phyloP scores from a whole-genome alignment of 768 basidiomycete species.

The Pisolithus albus region DNA sequence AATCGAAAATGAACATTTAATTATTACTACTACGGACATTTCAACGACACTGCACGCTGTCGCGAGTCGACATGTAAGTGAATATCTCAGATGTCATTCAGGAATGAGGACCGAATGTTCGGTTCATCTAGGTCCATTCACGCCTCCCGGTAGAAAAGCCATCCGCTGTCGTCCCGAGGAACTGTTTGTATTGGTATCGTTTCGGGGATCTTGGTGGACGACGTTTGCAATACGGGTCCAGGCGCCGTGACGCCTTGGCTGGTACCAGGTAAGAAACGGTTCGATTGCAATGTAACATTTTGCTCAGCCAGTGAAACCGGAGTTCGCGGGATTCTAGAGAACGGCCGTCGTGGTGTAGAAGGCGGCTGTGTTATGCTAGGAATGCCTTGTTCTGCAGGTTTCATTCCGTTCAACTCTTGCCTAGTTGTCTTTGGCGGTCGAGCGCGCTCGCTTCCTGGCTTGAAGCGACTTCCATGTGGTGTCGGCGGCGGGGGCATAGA shows the following conservation, averaged over 20 bases:
- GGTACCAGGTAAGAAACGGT: slow-evolving; percentile 27
- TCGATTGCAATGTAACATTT: slow-evolving; percentile 14
- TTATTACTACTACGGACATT: too few species aligned
- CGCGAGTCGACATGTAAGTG: too few species aligned
- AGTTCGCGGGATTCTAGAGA: slow-evolving; percentile 19
- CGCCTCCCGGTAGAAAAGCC: slow-evolving; percentile 42
- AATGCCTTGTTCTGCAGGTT: slow-evolving; percentile 16
- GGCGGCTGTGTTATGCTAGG: slow-evolving; percentile 45
- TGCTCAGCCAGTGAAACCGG: slow-evolving; percentile 8
- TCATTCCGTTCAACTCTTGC: neutral
- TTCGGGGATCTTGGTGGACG: slow-evolving; percentile 12
- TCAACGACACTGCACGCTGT: too few species aligned
- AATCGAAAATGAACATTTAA: too few species aligned
- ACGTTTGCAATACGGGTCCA: slow-evolving; percentile 15
- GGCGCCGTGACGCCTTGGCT: slow-evolving; percentile 19
- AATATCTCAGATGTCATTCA: neutral
- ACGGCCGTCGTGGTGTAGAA: slow-evolving; percentile 38
- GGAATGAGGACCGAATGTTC: neutral
- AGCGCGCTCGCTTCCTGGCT: slow-evolving; percentile 15
- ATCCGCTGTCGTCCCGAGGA: slow-evolving; percentile 40
- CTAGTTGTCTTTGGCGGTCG: slow-evolving; percentile 9
- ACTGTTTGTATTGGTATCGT: slow-evolving; percentile 4
- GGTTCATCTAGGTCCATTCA: slow-evolving; percentile 26
- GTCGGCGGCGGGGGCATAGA: slow-evolving; percentile 27
- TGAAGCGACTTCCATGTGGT: slow-evolving; percentile 20